These are phyloP conservation scores for Dendrocalamus sinicus DNA, from an alignment of 176 grass and related monocot species.

Conservation along the genomic window DNA sequence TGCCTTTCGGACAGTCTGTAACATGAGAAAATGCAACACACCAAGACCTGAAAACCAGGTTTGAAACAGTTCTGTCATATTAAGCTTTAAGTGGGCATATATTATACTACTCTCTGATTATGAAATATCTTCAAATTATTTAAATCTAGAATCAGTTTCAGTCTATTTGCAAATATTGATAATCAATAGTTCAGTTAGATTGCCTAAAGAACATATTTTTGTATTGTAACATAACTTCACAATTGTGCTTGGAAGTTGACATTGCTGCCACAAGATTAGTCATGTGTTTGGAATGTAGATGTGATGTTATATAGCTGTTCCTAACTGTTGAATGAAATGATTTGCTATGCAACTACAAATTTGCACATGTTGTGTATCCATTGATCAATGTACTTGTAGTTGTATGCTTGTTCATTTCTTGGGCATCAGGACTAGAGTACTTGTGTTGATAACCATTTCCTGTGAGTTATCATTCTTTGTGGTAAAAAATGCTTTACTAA, in stretches of 20 bases:
- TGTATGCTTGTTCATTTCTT: constrained; percentile 33
- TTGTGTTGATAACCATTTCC: background rate
- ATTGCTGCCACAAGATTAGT: constrained; percentile 21
- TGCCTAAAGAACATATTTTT: background rate
- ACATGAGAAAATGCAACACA: constrained; percentile 92
- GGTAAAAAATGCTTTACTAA: constrained; percentile 1
- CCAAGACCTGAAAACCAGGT: constrained; percentile 88
- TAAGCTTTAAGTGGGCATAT: background rate
- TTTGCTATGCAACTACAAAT: background rate
- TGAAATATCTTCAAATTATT: background rate
- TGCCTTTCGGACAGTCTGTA: constrained; percentile 79
- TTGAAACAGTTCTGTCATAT: constrained; percentile 4
- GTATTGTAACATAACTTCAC: background rate
- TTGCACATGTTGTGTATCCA: background rate
- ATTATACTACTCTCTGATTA: background rate
- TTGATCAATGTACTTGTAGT: background rate
- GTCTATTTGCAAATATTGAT: background rate
- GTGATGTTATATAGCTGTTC: background rate
- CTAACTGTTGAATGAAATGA: constrained; percentile 1
- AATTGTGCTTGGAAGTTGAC: constrained; percentile 26
- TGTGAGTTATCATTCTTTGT: background rate
- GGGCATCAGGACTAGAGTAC: background rate
- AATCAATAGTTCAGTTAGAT: background rate
- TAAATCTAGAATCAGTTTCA: background rate
- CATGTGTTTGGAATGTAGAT: background rate